Base-by-base conservation (phyloP, 192 early-diverging fungal genomes). In the Dispira parvispora region DNA sequence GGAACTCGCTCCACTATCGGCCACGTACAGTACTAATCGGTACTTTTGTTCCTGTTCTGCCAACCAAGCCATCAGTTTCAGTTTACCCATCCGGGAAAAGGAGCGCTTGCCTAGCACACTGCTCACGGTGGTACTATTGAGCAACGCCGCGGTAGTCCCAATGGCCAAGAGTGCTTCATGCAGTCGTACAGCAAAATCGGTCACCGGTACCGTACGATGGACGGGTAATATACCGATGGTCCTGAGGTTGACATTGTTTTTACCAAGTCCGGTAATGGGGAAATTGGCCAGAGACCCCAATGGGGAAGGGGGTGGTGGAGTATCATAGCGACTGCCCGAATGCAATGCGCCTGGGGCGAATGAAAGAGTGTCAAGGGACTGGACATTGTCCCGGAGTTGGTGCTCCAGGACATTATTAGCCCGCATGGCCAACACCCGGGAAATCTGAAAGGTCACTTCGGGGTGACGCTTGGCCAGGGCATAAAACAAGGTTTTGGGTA, bases 141-240 rank as follows among this genome's bases (percentile, higher is more conserved):
- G 73, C 47, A 93, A 64, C 10, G 81, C 82, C 12, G 87, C 81
- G 0, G 77, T 78, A 11, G 85, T 86, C 2, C 88, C 89, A 18
- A 88, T 76, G 5, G 70, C 65, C 10, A 73, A 27, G 65, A 99
- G 67, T 6, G 91, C 85, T 21, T 76, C 75, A 62, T 80, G 84
- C 32, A 99, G 75, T 63, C 79, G 78, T 45, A 86, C 80, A 0
- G 96, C 88, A 81, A 99, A 99, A 46, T 87, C 90, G 10, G 74
- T 74, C 8, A 99, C 73, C 0, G 94, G 92, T 2, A 96, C 94
- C 52, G 72, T 69, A 8, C 73, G 70, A 42, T 81, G 84, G 14
- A 96, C 88, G 0, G 96, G 96, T 38, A 99, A 68, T 45, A 99
- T 86, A 11, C 88, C 90, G 44, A 99, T 85, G 8, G 95, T 99